These are phyloP conservation scores for Zasmidium cellare DNA, from an alignment of 2,329 filamentous ascomycete genomes.

Conservation along the genomic window DNA sequence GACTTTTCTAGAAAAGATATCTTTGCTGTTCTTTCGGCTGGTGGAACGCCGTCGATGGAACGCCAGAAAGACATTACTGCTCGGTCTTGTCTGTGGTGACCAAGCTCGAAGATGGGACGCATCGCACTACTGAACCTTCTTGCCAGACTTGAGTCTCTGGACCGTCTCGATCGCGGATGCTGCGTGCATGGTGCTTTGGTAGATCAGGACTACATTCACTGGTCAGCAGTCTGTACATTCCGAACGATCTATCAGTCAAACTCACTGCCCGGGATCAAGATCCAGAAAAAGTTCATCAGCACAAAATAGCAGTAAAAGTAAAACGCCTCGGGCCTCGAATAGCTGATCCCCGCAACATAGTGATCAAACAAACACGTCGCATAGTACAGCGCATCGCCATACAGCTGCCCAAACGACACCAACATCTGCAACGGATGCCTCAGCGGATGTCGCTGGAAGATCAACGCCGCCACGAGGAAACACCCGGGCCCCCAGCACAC, in stretches of 20 bases:
- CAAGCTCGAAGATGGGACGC: neutral
- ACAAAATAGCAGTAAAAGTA: conserved; percentile 70
- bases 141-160: conserved; percentile 22
- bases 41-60: conserved; percentile 8
- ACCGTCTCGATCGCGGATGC: conserved; percentile 26
- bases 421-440: conserved; percentile 61
- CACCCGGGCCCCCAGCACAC: conserved; percentile 68
- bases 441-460: conserved; percentile 55
- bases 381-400: conserved; percentile 65
- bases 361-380: conserved; percentile 63
- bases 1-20: neutral
- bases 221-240: conserved; percentile 10
- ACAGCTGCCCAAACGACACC: conserved; percentile 64
- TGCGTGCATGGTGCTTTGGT: conserved; percentile 23
- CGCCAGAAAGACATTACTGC: neutral
- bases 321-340: conserved; percentile 62
- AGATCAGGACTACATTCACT: conserved; percentile 27
- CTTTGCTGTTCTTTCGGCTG: neutral
- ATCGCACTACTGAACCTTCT: conserved; percentile 22
- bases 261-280: conserved; percentile 60
- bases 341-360: conserved; percentile 53
- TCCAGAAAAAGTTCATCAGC: conserved; percentile 67
- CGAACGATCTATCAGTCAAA: conserved; percentile 15
- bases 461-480: conserved; percentile 56
- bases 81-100: neutral